Conservation (phyloP, 495 filamentous ascomycete species). For the Ascodesmis nigricans region DNA sequence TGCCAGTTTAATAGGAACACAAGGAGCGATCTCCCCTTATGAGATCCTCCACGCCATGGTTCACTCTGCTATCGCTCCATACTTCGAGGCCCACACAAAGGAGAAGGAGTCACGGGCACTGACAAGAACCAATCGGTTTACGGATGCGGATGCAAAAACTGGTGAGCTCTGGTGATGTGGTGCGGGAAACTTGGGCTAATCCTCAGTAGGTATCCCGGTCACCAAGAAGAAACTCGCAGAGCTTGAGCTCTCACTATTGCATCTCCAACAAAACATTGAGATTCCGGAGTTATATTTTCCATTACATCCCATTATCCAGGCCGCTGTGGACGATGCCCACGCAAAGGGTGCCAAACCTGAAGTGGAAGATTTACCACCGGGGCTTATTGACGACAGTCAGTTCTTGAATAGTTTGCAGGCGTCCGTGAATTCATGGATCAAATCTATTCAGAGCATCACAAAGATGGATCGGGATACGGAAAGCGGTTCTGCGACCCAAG, state of each 20-base stretch:
- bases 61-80: constrained; percentile 69
- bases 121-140: constrained; percentile 31
- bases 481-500: constrained; percentile 76
- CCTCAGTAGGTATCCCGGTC: constrained; percentile 49
- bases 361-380: constrained; percentile 49
- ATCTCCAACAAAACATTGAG: constrained; percentile 92
- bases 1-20: constrained; percentile 36
- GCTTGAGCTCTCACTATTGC: constrained; percentile 65
- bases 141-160: constrained; percentile 68
- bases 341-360: constrained; percentile 40
- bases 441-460: constrained; percentile 92
- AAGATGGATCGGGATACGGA: constrained; percentile 76
- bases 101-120: constrained; percentile 46
- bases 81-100: constrained; percentile 86
- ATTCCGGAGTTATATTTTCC: constrained; percentile 75
- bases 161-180: constrained; percentile 1
- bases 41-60: constrained; percentile 74
- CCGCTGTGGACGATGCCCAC: constrained; percentile 52
- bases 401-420: constrained; percentile 88
- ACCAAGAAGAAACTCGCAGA: constrained; percentile 92
- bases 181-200: not conserved
- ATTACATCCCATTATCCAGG: constrained; percentile 68
- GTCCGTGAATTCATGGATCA: constrained; percentile 89
- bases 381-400: constrained; percentile 55
- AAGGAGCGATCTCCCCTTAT: constrained; percentile 60